Conservation (phyloP, 805 yeast species). For the Millerozyma miso region DNA sequence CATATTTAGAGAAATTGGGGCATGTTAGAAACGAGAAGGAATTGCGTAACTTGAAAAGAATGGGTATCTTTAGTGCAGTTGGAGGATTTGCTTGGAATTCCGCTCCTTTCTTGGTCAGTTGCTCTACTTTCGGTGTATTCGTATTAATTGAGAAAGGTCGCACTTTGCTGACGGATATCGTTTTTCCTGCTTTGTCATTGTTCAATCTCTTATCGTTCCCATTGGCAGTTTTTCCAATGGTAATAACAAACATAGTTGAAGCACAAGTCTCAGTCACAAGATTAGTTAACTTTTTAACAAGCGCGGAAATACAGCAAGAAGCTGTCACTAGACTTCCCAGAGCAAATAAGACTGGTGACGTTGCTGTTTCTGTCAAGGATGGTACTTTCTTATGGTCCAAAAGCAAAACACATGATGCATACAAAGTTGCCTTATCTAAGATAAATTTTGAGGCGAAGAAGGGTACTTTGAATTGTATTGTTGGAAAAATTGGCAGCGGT, state of each 20-base stretch:
- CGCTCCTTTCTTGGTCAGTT: conserved; percentile 86
- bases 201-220: conserved; percentile 91
- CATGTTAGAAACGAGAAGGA: conserved; percentile 87
- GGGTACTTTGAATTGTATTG: conserved; percentile 79
- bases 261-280: conserved; percentile 81
- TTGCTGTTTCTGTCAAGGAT: conserved; percentile 54
- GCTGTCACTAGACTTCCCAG: conserved; percentile 56
- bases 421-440: conserved; percentile 62
- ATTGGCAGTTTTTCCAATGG: conserved; percentile 86
- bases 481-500: conserved; percentile 89
- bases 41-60: conserved; percentile 65
- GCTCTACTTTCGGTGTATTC: conserved; percentile 83
- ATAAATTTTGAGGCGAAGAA: conserved; percentile 62
- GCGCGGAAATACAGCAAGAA: conserved; percentile 79
- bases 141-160: conserved; percentile 49
- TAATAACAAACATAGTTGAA: conserved; percentile 80
- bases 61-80: conserved; percentile 69
- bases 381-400: conserved; percentile 80
- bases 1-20: conserved; percentile 69
- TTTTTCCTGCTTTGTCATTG: conserved; percentile 83
- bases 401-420: conserved; percentile 49
- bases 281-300: conserved; percentile 64
- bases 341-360: conserved; percentile 58
- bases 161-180: conserved; percentile 84
- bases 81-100: conserved; percentile 75